Base-by-base conservation (phyloP, 352 stramenopile genomes). In the Globisporangium echinulatum region DNA sequence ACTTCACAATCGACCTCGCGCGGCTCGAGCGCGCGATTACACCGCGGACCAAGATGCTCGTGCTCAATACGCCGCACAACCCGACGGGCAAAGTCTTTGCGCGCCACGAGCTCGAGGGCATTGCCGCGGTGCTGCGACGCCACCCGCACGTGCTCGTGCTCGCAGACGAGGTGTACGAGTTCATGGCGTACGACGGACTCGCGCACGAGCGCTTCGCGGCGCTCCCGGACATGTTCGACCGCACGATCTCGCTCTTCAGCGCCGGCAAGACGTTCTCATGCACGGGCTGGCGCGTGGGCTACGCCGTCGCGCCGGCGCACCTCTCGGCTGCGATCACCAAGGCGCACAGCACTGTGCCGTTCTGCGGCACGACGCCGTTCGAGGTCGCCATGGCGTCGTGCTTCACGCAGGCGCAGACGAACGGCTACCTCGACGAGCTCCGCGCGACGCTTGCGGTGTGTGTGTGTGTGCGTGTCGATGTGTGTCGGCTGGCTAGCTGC, bases 21-120 rank as follows among this genome's bases (percentile, higher is more conserved):
- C 85, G 84, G 40, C 74, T 99, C 37, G 84, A 98, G 17, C 57
- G 62, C 66, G 4, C 76, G 72, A 7, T 99, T 47, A 97, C 93
- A 5, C 59, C 79, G 0, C 83, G 88, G 61, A 99, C 97, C 47
- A 93, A 96, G 62, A 89, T 98, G 59, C 74, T 99, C 51, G 85
- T 99, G 54, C 80, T 99, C 49, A 99, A 99, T 72, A 98, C 94
- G 49, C 97, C 97, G 38, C 97, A 99, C 81, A 99, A 99, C 72
- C 97, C 97, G 7, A 99, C 97, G 19, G 97, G 97, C 38, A 99
- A 99, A 72, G 92, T 99, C 8, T 98, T 99, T 65, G 88, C 87
- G 5, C 66, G 66, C n/a, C 60, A 75, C 8, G 97, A 99, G 80
- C 88, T 99, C 59, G 69, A 97, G 47, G 70, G 75, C 8, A 96